Base-by-base conservation (phyloP, 805 yeast genomes). In the Candida oleophila region DNA sequence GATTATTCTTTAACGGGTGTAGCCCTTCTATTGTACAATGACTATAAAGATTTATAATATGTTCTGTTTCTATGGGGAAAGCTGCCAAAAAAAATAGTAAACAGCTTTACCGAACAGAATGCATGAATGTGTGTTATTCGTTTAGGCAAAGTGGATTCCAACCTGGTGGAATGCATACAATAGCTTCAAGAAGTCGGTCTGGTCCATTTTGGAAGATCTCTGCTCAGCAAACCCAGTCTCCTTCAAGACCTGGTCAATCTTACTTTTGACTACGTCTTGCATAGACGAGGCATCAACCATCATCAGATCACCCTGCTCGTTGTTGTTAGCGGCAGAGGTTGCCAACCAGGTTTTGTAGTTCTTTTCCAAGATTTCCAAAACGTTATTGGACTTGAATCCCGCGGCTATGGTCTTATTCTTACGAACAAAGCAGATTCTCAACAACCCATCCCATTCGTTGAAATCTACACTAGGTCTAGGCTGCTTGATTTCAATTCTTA, bases 391-490 rank as follows among this genome's bases (percentile, higher is more conserved):
- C 65, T 87, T 90, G 73, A 94, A 94, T 0, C 96, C 96, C 0
- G 98, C 96, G 21, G 91, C 81, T 28, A 94, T 80, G 7, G 96
- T 94, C 66, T 91, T 87, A 66, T 94, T 94, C 66, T 92, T 92
- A 62, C 99, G 80, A 39, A 89, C 96, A 62, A 94, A 94, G 42
- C 89, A 87, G 48, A 94, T 87, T 54, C 99, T 80, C 53, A 94
- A 74, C 32, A 94, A 72, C 2, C 99, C 99, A 61, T 94, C 99
- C 98, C 98, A 94, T 66, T 94, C 99, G 59, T 87, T 80, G 62
- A 83, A 92, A 62, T 91, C 97, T 30, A 94, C 82, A 53, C 87
- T 82, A n/a, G 99, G 99, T 56, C 97, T 81, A 44, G 98, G 99
- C 46, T 68, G 76, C 66, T 94, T 94, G 47, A 94, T 84, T 66